Evolutionary conservation across 2,329 filamentous ascomycete species (phyloP).

Genomic region (Aspergillus candidus): DNA sequence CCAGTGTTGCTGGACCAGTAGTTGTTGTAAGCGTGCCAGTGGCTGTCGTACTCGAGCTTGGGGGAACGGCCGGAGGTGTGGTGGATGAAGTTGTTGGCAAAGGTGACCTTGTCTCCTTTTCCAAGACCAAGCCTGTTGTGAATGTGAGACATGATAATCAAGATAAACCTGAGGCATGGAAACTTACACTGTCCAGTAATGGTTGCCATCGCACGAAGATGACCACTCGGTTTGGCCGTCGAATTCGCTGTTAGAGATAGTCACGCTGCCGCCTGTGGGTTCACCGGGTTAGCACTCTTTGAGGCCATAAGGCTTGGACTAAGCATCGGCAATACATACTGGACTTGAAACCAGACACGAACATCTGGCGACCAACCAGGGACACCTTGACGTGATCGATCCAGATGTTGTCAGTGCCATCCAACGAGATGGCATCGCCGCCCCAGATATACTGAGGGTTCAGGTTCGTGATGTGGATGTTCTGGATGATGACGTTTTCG

Average conservation of each 20-base stretch:
- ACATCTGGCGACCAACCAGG: constrained; percentile 31
- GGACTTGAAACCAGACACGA: constrained; percentile 20
- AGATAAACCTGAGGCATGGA: background rate
- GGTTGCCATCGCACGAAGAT: constrained; percentile 51
- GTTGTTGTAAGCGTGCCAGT: constrained; percentile 46
- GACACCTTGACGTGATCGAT: constrained; percentile 44
- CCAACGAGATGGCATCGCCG: constrained; percentile 51
- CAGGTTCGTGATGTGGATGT: constrained; percentile 47
- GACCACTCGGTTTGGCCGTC: constrained; percentile 51
- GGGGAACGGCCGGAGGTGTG: constrained; percentile 52
- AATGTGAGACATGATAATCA: background rate
- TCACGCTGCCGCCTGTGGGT: constrained; percentile 44
- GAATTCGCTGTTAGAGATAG: constrained; percentile 55
- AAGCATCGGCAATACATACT: constrained; percentile 41
- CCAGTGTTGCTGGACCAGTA: constrained; percentile 38
- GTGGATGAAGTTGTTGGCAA: constrained; percentile 56
- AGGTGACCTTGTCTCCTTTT: constrained; percentile 50
- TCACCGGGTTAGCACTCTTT: constrained; percentile 22
- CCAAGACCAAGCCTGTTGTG: constrained; percentile 46
- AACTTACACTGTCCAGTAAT: constrained; percentile 51
- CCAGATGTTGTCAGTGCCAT: constrained; percentile 39
- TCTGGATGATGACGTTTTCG: constrained; percentile 55
- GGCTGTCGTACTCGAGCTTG: constrained; percentile 50
- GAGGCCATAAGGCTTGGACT: constrained; percentile 42
- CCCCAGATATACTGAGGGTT: constrained; percentile 56